Base-by-base conservation (phyloP, 148 eudicot species). In the Cornus controversa region DNA sequence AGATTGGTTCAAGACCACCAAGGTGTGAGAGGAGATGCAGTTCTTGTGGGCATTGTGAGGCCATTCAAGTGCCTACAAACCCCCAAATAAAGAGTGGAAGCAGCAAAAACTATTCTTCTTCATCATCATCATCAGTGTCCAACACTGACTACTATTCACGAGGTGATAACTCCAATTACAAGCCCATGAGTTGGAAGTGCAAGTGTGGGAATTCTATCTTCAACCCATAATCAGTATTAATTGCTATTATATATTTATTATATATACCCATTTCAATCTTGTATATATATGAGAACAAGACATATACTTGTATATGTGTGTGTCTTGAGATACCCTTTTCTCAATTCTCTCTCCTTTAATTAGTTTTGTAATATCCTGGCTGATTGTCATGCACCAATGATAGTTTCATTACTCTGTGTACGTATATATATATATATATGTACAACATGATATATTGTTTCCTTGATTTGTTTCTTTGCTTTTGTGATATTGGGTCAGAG, bases 111-210 rank as follows among this genome's bases (percentile, higher is more conserved):
- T n/a, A n/a, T n/a, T n/a, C n/a, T n/a, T n/a, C n/a, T n/a, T n/a
- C n/a, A n/a, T n/a, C n/a, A n/a, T 66, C 81, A 0, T 63, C 84
- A 4, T 23, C 78, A 11, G 26, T 80, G 26, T 42, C 74, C 23
- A 36, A 37, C 45, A 70, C 80, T 34, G 82, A 71, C 8, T 82
- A 71, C 8, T 82, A 79, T 67, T 75, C 80, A 10, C 81, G 80
- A 63, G 83, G 75, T 28, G 89, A 80, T 25, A 50, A 31, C 76
- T 84, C 91, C 37, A 88, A 90, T 74, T 90, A 90, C 78, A 90
- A 86, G 84, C 91, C 93, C 73, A 85, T 90, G 87, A 86, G 90
- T 69, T 90, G 93, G 93, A 90, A 88, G 54, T 90, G 93, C 82
- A 90, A 90, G 83, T 90, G 93, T 80, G 93, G 91, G 28, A 71